Evolutionary conservation across 176 grass and related monocot genomes (phyloP).

Genomic region (Poa pratensis): DNA sequence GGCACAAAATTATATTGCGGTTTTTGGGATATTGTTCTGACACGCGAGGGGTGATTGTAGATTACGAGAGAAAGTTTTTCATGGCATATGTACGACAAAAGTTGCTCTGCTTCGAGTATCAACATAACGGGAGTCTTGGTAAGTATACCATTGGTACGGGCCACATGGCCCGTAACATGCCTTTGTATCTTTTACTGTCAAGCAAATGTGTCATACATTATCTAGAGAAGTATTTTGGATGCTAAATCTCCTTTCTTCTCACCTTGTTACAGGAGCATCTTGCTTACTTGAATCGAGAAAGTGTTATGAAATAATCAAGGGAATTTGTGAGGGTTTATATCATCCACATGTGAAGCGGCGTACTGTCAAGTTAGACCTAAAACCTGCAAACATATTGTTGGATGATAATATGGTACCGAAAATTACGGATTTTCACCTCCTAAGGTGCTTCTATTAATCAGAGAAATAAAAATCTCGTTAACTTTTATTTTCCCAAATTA

Average conservation of each 20-base stretch:
- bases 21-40: background rate
- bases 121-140: background rate
- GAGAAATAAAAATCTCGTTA: background rate
- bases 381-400: constrained; percentile 14
- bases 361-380: background rate
- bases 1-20: background rate
- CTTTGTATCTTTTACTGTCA: background rate
- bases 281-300: background rate
- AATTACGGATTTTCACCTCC: background rate
- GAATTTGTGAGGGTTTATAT: constrained; percentile 9
- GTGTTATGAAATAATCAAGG: background rate
- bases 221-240: background rate
- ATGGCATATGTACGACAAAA: background rate
- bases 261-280: background rate
- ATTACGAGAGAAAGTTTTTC: background rate
- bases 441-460: background rate
- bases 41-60: background rate
- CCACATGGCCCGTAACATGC: background rate
- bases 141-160: background rate
- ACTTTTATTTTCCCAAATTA: background rate
- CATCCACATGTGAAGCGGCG: background rate
- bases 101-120: background rate
- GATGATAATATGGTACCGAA: background rate
- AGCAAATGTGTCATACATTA: background rate
- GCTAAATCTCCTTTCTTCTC: background rate